Evolutionary conservation across 352 stramenopile species (phyloP).

Genomic region (Globisporangium cylindrosporum): DNA sequence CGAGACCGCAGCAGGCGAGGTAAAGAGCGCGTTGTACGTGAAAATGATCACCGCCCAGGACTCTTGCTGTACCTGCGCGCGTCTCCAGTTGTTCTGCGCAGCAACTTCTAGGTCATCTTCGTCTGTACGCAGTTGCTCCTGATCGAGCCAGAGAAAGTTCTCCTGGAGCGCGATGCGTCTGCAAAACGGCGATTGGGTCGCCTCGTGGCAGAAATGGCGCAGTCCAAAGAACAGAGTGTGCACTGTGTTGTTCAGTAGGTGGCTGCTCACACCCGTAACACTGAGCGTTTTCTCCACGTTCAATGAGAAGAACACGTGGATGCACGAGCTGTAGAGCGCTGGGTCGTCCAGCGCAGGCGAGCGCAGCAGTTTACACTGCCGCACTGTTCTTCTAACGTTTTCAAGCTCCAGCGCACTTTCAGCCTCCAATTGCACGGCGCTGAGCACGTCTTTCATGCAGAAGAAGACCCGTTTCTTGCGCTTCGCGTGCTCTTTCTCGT

Average conservation of each 20-base stretch:
- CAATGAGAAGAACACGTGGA: slow-evolving; percentile 35
- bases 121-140: slow-evolving; percentile 10
- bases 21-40: slow-evolving; percentile 34
- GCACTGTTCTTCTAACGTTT: slow-evolving; percentile 6
- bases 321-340: slow-evolving; percentile 23
- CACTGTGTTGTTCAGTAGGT: slow-evolving; percentile 12
- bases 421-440: slow-evolving; percentile 21
- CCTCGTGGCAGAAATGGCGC: slow-evolving; percentile 26
- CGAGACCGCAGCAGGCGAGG: slow-evolving; percentile 17
- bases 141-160: slow-evolving; percentile 30
- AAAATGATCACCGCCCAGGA: slow-evolving; percentile 30
- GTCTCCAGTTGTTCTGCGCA: background rate
- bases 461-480: slow-evolving; percentile 27
- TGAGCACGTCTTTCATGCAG: slow-evolving; percentile 30
- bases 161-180: slow-evolving; percentile 24
- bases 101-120: background rate
- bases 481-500: slow-evolving; percentile 37
- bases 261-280: background rate
- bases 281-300: background rate
- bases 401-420: slow-evolving; percentile 19
- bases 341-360: slow-evolving; percentile 17
- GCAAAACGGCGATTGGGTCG: slow-evolving; percentile 19
- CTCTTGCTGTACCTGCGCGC: slow-evolving; percentile 6
- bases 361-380: slow-evolving; percentile 20
- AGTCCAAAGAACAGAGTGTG: slow-evolving; percentile 30